Conservation (phyloP, 1,284 basidiomycete genomes). For the Irpex sp. region DNA sequence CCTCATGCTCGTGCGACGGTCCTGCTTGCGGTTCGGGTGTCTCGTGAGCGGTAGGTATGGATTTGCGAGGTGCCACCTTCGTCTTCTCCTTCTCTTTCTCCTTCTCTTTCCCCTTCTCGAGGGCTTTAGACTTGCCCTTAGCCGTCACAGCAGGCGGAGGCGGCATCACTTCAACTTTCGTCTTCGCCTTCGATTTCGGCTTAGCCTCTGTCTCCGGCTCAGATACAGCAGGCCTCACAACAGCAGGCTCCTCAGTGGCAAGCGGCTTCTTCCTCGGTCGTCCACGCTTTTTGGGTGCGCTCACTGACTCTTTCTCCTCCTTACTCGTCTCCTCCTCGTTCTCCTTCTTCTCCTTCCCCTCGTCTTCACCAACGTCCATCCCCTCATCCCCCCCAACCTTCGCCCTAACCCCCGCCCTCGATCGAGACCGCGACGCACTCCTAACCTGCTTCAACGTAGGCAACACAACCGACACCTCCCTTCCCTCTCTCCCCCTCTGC, state of each 20-base stretch:
- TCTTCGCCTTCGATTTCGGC: no score
- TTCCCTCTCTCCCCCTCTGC: no score
- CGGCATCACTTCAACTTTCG: neutral
- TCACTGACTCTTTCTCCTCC: neutral
- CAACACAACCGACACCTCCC: slow-evolving; percentile 16
- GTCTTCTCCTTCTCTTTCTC: neutral
- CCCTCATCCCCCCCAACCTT: neutral
- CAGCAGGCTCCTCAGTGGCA: neutral
- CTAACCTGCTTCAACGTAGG: slow-evolving; percentile 17
- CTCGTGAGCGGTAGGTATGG: neutral
- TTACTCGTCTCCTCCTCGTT: no score
- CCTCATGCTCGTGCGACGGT: no score
- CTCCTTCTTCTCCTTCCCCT: no score
- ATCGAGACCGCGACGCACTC: neutral
- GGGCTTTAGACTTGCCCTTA: neutral
- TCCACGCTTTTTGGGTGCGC: neutral
- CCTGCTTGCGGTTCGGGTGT: neutral
- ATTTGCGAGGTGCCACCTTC: neutral
- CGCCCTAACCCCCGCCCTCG: no score
- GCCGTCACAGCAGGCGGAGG: neutral
- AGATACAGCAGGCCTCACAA: no score
- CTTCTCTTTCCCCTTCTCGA: neutral
- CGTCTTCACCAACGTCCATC: no score
- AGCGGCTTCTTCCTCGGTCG: slow-evolving; percentile 3
- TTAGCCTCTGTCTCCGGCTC: no score